Base-by-base conservation (phyloP, 2,329 filamentous ascomycete species). In the Neonectria magnoliae region DNA sequence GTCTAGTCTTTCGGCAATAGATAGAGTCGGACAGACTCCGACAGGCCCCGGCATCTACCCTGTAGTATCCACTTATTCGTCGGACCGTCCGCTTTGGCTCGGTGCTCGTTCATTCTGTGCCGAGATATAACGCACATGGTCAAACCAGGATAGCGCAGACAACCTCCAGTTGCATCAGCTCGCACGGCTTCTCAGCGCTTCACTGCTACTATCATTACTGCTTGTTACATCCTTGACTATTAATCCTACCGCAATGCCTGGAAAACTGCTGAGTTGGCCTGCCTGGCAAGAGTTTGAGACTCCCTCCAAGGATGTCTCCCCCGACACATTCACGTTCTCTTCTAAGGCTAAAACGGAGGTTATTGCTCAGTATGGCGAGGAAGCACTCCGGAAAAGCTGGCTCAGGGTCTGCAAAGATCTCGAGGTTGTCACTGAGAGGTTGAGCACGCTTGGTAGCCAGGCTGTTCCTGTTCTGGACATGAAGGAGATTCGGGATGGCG, bases 341-440 rank as follows among this genome's bases (percentile, higher is more conserved):
- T 20, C 53, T 22, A 57, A 33, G 20, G 62, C 62, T 13, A 82
- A 82, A 67, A 71, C 73, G 48, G 70, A 73, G 1, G 76, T 82
- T 14, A 73, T 78, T 33, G 68, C 72, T 1, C 62, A 79, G 47
- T 82, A 80, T 60, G 80, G 81, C 6, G 73, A 75, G 50, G 76
- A 74, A 14, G 72, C 75, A 1, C 62, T 82, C 14, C 69, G 67
- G 10, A 57, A 74, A 64, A 76, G 77, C 64, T 83, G 81, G 81
- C 45, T 81, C 6, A 73, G 74, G 31, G 76, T 79, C 5, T 82
- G 81, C 69, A 69, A 76, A n/a, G 60, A 76, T 6, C 73, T 83
- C 4, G 71, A 78, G 48, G 53, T 48, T 0, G 63, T 81, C n/a
- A 81, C 80, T 0, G 75, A 77, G 8, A 72, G 76, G 14, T 76